Evolutionary conservation across 352 stramenopile species (phyloP), one percentile per base, ranked within the genome.

Genomic region (Pythium phragmiticola): DNA sequence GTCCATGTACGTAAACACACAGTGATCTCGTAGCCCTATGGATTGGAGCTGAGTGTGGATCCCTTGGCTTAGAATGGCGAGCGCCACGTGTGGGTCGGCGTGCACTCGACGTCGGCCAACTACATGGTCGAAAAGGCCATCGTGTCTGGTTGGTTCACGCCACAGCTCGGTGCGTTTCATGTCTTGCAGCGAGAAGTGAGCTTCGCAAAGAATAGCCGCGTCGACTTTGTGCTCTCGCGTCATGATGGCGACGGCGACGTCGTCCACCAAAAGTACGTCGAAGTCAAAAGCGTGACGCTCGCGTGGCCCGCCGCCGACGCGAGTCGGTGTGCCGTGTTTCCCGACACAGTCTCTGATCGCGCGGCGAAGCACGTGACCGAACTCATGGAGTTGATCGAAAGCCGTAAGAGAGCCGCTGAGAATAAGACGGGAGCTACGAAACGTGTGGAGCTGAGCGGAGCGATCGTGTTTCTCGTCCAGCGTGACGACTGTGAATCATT

Each of bases 261-360:
- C 28, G 26, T 57, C 17, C 77, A 81, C 37, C 71, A 87, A 33
- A 89, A 87, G 66, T 94, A 92, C 60, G 76, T 92, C 23, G 86
- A 94, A 69, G 86, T 94, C 33, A 94, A 94, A 69, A 92, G 84
- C 69, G 86, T 91, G 43, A 94, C 83, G 49, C 71, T 94, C 9
- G 75, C 77, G 33, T 21, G 74, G 39, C 43, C 60, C 4, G 17
- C 47, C 4, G 28, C 26, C 60, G 28, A 30, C 16, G 42, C 7
- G 16, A 37, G 23, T 9, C 72, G 68, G 4, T 87, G 77, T 56
- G 82, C 82, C 13, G 74, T 94, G 26, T 94, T 94, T 42, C 86
- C 86, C 26, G 86, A 94, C 58, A 94, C 86, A 9, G 71, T 89
- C 37, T 93, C 84, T 3, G 78, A 70, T 34, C 80, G 86, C 23